These are phyloP conservation scores for Daphne laureola DNA, from an alignment of 441 rosid genomes.

Conservation along the genomic window DNA sequence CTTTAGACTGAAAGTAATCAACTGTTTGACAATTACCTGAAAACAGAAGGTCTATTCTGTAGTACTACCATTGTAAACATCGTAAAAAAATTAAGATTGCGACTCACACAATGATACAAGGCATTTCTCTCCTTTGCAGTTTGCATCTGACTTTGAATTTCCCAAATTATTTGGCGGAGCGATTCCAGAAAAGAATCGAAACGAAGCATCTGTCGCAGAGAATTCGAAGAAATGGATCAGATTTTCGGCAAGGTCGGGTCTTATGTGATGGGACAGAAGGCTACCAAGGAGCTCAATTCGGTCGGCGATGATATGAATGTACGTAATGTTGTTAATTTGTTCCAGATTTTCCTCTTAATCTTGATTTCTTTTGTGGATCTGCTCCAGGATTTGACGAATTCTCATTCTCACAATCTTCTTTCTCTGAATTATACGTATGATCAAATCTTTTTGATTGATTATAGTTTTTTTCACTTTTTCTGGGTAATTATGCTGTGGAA, in stretches of 20 bases:
- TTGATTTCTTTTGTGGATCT: background rate
- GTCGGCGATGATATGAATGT: constrained; percentile 65
- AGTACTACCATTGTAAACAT: no score
- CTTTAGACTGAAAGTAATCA: no score
- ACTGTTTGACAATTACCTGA: no score
- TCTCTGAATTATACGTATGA: background rate
- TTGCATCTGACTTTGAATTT: no score
- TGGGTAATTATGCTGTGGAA: background rate
- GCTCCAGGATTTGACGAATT: background rate
- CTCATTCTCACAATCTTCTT: background rate
- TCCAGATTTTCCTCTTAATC: constrained; percentile 1
- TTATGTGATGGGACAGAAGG: constrained; percentile 58
- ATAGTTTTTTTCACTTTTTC: constrained; percentile 5
- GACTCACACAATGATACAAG: no score
- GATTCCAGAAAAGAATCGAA: background rate
- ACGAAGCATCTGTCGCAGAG: background rate
- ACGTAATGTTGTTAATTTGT: constrained; percentile 12
- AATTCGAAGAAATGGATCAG: constrained; percentile 47
- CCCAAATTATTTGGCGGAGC: background rate
- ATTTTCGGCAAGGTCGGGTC: constrained; percentile 67
- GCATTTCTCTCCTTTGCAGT: no score
- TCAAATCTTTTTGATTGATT: background rate
- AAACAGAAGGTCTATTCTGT: no score
- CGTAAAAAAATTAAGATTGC: no score
- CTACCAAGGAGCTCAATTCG: constrained; percentile 61